Conservation (phyloP, 768 basidiomycete genomes). For the Hericium coralloides region DNA sequence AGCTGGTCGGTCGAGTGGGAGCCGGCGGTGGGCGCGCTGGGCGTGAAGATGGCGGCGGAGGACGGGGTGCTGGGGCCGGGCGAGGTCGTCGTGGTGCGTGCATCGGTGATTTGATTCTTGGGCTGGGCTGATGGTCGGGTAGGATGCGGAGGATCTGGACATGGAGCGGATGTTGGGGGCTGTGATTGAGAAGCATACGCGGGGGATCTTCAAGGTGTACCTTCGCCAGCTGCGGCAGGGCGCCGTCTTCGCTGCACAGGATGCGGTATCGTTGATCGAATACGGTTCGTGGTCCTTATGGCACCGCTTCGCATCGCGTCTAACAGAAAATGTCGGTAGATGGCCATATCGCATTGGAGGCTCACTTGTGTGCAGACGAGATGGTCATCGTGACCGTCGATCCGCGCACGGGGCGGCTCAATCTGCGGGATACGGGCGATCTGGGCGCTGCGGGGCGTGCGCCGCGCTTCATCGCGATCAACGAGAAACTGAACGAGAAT, state of each 20-base stretch:
- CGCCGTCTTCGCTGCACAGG: slow-evolving; percentile 53
- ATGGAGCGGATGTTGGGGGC: slow-evolving; percentile 59
- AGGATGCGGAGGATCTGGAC: slow-evolving; percentile 66
- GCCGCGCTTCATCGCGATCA: slow-evolving; percentile 49
- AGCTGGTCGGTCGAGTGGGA: slow-evolving; percentile 73
- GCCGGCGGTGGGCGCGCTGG: slow-evolving; percentile 58
- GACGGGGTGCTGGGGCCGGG: slow-evolving; percentile 34
- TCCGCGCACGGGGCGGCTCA: slow-evolving; percentile 68
- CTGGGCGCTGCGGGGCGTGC: slow-evolving; percentile 67
- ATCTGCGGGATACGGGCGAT: slow-evolving; percentile 73
- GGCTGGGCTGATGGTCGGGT: not conserved
- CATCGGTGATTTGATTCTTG: not conserved
- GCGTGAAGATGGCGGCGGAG: slow-evolving; percentile 42
- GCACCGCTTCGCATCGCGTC: not conserved
- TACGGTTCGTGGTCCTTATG: slow-evolving; percentile 36
- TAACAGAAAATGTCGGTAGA: slow-evolving; percentile 25
- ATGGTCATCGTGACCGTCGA: slow-evolving; percentile 72
- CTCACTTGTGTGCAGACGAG: slow-evolving; percentile 71
- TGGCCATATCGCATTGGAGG: slow-evolving; percentile 47
- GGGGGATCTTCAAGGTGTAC: slow-evolving; percentile 49
- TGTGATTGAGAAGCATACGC: slow-evolving; percentile 59
- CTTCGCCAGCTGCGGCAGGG: slow-evolving; percentile 45
- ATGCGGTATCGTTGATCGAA: slow-evolving; percentile 43
- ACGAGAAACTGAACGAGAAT: slow-evolving; percentile 60
- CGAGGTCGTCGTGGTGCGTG: slow-evolving; percentile 50